Conservation (phyloP, 495 filamentous ascomycete species). For the Trichoderma gamsii region DNA sequence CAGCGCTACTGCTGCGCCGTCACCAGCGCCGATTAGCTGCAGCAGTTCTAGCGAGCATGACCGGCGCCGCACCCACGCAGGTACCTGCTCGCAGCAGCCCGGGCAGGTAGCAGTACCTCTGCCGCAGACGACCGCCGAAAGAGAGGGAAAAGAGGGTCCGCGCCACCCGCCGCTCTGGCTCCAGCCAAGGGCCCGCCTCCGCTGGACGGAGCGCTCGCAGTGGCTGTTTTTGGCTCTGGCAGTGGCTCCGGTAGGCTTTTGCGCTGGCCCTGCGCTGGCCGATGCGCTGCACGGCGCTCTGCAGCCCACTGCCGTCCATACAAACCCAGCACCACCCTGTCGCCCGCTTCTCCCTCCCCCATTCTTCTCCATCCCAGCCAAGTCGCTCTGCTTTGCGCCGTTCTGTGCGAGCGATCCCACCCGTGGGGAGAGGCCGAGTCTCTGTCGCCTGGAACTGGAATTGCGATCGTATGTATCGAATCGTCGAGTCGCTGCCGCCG, state of each 20-base stretch:
- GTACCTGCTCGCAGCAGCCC: neutral
- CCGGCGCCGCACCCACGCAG: neutral
- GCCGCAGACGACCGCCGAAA: neutral
- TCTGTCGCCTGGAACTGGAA: neutral
- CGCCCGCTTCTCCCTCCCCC: constrained; percentile 22
- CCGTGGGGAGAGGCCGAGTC: constrained; percentile 5
- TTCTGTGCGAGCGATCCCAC: constrained; percentile 4
- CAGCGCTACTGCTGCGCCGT: no score
- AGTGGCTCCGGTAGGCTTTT: neutral
- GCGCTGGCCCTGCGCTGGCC: constrained; percentile 5
- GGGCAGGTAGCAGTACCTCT: neutral
- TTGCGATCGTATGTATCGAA: neutral
- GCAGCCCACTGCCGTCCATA: constrained; percentile 15
- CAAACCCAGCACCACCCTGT: constrained; percentile 25
- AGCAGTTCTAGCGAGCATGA: no score
- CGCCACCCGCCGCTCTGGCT: constrained; percentile 1
- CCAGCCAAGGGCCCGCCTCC: constrained; percentile 4
- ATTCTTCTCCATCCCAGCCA: constrained; percentile 24
- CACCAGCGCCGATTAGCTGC: neutral
- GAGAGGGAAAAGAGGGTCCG: constrained; percentile 1
- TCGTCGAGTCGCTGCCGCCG: neutral
- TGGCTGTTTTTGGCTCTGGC: constrained; percentile 20
- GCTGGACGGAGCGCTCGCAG: neutral
- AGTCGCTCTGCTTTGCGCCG: constrained; percentile 31
- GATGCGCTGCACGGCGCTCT: neutral